phyloP scores from a whole-genome alignment of 192 early-diverging fungal species.

The Umbelopsis sp. region DNA sequence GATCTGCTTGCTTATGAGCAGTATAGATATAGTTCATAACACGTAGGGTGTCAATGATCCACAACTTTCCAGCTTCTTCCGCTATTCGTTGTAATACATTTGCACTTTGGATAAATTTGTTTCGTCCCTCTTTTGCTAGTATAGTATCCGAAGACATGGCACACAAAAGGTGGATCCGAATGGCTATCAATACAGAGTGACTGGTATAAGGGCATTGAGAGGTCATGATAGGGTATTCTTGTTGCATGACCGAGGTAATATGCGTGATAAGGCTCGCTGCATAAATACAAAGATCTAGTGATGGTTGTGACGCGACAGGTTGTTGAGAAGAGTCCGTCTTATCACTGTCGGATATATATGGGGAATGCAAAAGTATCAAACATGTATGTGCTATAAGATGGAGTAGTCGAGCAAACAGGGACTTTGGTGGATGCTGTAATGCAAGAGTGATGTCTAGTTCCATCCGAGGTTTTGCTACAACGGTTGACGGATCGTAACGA shows the following conservation, averaged over 20 bases:
- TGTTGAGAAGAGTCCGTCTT: not conserved
- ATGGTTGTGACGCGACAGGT: constrained; percentile 7
- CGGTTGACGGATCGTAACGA: constrained; percentile 5
- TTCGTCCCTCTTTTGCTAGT: not conserved
- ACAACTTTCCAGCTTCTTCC: not conserved
- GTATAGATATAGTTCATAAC: not conserved
- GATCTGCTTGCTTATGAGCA: not conserved
- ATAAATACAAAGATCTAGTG: constrained; percentile 7
- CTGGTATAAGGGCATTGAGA: constrained; percentile 4
- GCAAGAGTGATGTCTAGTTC: constrained; percentile 1
- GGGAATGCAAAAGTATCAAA: constrained; percentile 7
- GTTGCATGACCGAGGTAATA: constrained; percentile 9
- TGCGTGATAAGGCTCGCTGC: constrained; percentile 5
- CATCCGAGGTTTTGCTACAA: not conserved
- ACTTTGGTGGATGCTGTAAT: constrained; percentile 7
- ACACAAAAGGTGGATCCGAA: constrained; percentile 6
- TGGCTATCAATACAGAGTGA: not conserved
- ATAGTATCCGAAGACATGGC: not conserved
- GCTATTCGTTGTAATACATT: not conserved
- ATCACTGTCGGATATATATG: constrained; percentile 9
- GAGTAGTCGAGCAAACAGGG: not conserved
- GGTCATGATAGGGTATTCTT: constrained; percentile 11
- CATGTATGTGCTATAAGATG: constrained; percentile 2
- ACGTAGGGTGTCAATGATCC: not conserved
- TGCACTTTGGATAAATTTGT: not conserved